A percentile compares a stretch with the other conserved stretches of the same genome.
Evolutionary conservation across 2,329 filamentous ascomycete species (phyloP).

Genomic region (Cytospora mali): DNA sequence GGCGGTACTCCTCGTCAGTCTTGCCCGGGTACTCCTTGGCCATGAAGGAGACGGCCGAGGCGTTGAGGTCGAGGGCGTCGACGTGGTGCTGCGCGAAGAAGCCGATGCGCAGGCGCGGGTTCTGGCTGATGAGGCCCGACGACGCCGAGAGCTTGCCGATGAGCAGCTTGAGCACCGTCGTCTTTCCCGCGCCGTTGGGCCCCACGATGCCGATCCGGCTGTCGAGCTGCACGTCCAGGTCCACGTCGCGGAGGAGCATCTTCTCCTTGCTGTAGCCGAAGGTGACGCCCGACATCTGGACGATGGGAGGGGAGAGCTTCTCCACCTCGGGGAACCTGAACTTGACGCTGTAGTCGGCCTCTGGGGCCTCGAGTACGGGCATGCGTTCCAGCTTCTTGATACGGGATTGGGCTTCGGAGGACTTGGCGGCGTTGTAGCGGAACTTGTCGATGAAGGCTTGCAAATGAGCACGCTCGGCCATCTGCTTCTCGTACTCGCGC

Average conservation of each 20-base stretch:
- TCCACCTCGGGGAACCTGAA: constrained; percentile 98
- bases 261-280: constrained; percentile 88
- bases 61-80: constrained; percentile 87
- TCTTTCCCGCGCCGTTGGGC: constrained; percentile 98
- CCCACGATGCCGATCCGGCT: constrained; percentile 99
- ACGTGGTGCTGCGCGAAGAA: constrained; percentile 99
- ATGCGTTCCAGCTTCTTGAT: constrained; percentile 99
- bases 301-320: constrained; percentile 94
- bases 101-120: constrained; percentile 85
- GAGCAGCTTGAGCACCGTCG: constrained; percentile 95
- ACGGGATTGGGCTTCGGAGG: constrained; percentile 94
- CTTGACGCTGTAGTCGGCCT: constrained; percentile 92
- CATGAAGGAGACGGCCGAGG: constrained; percentile 95
- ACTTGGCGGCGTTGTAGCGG: constrained; percentile 98
- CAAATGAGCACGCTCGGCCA: constrained; percentile 88
- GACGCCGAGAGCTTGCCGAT: constrained; percentile 81
- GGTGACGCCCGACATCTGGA: constrained; percentile 91
- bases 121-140: constrained; percentile 80
- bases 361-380: constrained; percentile 86
- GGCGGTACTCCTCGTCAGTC: constrained; percentile 94
- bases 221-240: constrained; percentile 95
- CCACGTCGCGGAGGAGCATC: constrained; percentile 79
- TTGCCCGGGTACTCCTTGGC: constrained; percentile 86
- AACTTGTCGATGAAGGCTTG: constrained; percentile 99
- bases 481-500: constrained; percentile 98